These are phyloP conservation scores for Debaryomyces tyrocola DNA, from an alignment of 805 yeast genomes.

Conservation along the genomic window DNA sequence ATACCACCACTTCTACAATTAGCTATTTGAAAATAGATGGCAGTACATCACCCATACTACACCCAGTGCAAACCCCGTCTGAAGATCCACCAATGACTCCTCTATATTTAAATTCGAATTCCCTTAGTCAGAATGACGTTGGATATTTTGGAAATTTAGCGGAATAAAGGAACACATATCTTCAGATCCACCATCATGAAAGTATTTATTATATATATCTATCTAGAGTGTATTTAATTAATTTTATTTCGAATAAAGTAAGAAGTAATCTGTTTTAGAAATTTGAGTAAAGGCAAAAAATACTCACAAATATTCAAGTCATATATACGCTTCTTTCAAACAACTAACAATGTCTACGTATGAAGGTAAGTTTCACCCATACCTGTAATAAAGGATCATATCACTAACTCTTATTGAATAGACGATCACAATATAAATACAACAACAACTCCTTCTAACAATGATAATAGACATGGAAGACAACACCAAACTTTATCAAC, in stretches of 20 bases:
- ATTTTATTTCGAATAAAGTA: too few species aligned
- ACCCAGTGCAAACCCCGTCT: conserved; percentile 43
- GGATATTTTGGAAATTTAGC: neutral
- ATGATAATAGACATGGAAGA: conserved; percentile 12
- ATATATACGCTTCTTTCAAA: neutral
- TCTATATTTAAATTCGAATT: conserved; percentile 20
- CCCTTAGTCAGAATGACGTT: conserved; percentile 5
- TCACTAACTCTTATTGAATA: conserved; percentile 15
- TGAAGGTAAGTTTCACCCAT: conserved; percentile 38
- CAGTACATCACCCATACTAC: conserved; percentile 29
- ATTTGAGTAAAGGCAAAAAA: too few species aligned
- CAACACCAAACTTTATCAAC: conserved; percentile 31
- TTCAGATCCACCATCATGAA: too few species aligned
- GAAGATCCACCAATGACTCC: conserved; percentile 49
- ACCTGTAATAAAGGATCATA: neutral
- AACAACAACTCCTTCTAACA: conserved; percentile 4
- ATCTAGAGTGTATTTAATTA: too few species aligned
- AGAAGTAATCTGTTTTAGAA: too few species aligned
- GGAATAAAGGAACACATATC: too few species aligned
- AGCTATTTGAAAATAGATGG: conserved; percentile 9
- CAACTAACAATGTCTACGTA: conserved; percentile 37
- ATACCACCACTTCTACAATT: conserved; percentile 3
- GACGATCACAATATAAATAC: conserved; percentile 39
- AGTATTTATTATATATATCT: too few species aligned
- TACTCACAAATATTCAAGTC: too few species aligned